These are phyloP conservation scores for Boletus rubropictus DNA, from an alignment of 768 basidiomycete genomes.

Conservation along the genomic window DNA sequence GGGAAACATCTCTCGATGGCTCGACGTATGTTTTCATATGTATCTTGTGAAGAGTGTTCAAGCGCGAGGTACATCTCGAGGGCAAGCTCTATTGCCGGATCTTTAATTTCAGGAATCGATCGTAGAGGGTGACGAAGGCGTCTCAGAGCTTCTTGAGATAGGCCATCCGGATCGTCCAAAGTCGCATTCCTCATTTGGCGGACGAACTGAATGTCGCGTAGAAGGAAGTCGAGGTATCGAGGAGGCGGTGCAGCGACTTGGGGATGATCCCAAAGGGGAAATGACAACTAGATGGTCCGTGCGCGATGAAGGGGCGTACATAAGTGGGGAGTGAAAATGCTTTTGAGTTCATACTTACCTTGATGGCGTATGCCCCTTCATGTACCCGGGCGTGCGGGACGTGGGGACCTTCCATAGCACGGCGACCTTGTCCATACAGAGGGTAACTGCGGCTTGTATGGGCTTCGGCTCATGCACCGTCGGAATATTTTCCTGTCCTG, in stretches of 20 bases:
- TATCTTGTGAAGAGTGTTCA: too few relatives aligned
- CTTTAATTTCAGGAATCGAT: too few relatives aligned
- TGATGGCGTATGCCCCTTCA: conserved; percentile 57
- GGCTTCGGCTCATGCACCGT: conserved; percentile 72
- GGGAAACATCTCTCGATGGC: too few relatives aligned
- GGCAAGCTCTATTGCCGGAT: too few relatives aligned
- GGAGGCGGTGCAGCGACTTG: too few relatives aligned
- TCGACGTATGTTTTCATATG: too few relatives aligned
- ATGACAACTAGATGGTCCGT: conserved; percentile 23
- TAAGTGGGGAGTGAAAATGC: conserved; percentile 10
- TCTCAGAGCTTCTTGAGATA: neutral
- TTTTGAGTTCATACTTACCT: conserved; percentile 57
- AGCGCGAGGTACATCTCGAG: too few relatives aligned
- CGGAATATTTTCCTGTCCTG: conserved; percentile 76
- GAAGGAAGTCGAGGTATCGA: too few relatives aligned
- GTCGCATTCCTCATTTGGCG: too few relatives aligned
- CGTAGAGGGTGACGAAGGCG: too few relatives aligned
- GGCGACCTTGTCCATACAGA: conserved; percentile 66
- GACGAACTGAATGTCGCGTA: too few relatives aligned
- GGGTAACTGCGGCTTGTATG: conserved; percentile 56
- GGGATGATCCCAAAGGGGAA: neutral
- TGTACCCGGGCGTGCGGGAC: conserved; percentile 48
- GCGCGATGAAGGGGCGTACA: conserved; percentile 26
- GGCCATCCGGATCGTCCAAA: too few relatives aligned
- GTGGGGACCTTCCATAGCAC: conserved; percentile 58